Conservation (phyloP, 2,329 filamentous ascomycete genomes). For the Colletotrichum cuscutae region DNA sequence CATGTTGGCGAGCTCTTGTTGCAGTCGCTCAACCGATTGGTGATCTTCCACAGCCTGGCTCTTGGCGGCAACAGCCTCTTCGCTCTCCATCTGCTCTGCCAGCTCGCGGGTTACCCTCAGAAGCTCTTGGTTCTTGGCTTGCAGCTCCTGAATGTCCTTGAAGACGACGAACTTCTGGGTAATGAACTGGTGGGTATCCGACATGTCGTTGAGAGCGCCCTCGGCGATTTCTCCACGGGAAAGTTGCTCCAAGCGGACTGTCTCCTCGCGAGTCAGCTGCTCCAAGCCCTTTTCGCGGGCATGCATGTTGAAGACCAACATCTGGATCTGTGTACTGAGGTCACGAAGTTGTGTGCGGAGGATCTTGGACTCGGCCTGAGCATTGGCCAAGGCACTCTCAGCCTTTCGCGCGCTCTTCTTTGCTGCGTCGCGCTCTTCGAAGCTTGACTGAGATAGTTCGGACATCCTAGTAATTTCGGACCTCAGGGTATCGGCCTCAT, state of each 20-base stretch:
- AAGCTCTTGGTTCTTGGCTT: conserved; percentile 88
- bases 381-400: conserved; percentile 74
- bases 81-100: conserved; percentile 89
- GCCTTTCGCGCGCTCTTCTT: conserved; percentile 83
- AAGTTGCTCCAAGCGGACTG: conserved; percentile 79
- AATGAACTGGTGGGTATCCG: conserved; percentile 88
- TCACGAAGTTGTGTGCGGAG: conserved; percentile 89
- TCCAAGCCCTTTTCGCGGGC: conserved; percentile 83
- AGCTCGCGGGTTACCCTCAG: conserved; percentile 85
- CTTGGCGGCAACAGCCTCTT: conserved; percentile 79
- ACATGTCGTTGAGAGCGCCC: conserved; percentile 77
- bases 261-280: conserved; percentile 76
- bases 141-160: conserved; percentile 84
- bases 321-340: conserved; percentile 88
- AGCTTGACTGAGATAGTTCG: conserved; percentile 82
- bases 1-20: conserved; percentile 78
- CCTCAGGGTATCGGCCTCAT: conserved; percentile 83
- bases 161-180: conserved; percentile 91
- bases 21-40: conserved; percentile 77
- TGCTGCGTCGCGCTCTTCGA: conserved; percentile 81
- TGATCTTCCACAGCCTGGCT: conserved; percentile 72
- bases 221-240: conserved; percentile 80
- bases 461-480: conserved; percentile 88
- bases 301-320: conserved; percentile 88
- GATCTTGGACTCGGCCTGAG: conserved; percentile 78